These are phyloP conservation scores for Skeletonema tropicum DNA, from an alignment of 108 stramenopile genomes.

Conservation along the genomic window DNA sequence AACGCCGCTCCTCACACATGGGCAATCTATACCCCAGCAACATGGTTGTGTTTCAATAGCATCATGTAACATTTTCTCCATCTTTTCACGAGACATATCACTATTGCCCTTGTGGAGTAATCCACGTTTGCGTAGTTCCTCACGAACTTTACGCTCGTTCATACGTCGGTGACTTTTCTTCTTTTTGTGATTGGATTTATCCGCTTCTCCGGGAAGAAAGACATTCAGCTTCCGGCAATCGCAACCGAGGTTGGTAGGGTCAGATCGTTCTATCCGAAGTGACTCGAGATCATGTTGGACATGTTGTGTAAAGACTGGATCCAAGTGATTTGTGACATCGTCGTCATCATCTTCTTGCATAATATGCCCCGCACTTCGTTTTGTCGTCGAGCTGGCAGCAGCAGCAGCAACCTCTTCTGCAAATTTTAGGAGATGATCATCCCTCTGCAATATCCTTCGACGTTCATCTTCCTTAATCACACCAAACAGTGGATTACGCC, in stretches of 20 bases:
- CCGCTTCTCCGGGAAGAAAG: constrained; percentile 56
- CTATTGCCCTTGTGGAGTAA: constrained; percentile 44
- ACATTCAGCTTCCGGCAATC: constrained; percentile 81
- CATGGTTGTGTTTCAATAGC: constrained; percentile 76
- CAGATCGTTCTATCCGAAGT: constrained; percentile 62
- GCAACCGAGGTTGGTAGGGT: constrained; percentile 69
- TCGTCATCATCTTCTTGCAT: background rate
- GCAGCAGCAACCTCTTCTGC: constrained; percentile 9
- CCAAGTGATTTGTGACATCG: constrained; percentile 2
- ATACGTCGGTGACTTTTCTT: constrained; percentile 69
- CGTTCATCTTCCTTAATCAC: constrained; percentile 37
- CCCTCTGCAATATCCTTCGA: constrained; percentile 33
- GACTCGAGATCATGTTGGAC: constrained; percentile 80
- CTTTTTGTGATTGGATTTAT: constrained; percentile 62
- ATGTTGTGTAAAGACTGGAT: constrained; percentile 51
- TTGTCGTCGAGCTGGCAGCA: background rate
- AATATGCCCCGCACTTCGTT: constrained; percentile 3
- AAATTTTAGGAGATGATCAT: constrained; percentile 36
- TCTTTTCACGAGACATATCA: constrained; percentile 55
- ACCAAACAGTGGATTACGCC: constrained; percentile 47
- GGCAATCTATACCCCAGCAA: constrained; percentile 70
- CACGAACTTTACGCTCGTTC: constrained; percentile 64
- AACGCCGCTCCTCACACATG: constrained; percentile 73
- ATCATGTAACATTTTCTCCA: constrained; percentile 69
- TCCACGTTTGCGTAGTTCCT: constrained; percentile 81